Base-by-base conservation (phyloP, 2,329 filamentous ascomycete species). In the Monosporascus sp. region DNA sequence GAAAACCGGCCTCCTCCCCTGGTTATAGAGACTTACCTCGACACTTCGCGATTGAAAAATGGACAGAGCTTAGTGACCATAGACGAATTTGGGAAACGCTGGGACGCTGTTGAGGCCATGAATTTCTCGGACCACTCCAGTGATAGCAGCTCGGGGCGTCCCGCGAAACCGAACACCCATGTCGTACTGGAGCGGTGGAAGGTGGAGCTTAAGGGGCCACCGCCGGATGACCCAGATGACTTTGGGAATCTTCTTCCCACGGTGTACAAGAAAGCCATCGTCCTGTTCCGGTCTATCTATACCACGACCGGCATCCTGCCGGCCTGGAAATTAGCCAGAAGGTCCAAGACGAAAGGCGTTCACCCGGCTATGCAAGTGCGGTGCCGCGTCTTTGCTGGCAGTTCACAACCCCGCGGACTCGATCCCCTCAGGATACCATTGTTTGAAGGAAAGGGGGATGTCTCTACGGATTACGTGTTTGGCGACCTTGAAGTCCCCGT, bases 251-350 rank as follows among this genome's bases (percentile, higher is more conserved):
- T 75, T 35, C 75, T 97, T 50, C 91, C 94, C 15, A 93, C 90
- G 50, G 86, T 96, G 54, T 99, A 99, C 79, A 99, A 99, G 74
- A 94, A 96, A 73, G 91, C 89, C 63, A 96, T 99, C 59, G 88
- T 97, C 60, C 85, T 97, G 63, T 97, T 97, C 72, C 84, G 94
- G 55, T 91, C 91, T 2, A 79, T 99, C 46, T 96, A 89, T 69
- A 84, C 89, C 49, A 88, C 89, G 51, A 84, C 90, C 41, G 87
- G 89, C 63, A 81, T 97, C 57, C 75, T 96, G 57, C 94, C 94
- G 2, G 85, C 88, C 24, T 96, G 88, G 86, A 95, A 87, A 72
- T 88, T 96, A 65, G 85, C 79, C 41, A 82, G 88, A 65, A 87
- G 89, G 63, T 85, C 82, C 49, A 78, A 89, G 58, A 81, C 84